Evolutionary conservation across 140 eudicot genomes (phyloP).

Genomic region (Ambrosia hybrid): DNA sequence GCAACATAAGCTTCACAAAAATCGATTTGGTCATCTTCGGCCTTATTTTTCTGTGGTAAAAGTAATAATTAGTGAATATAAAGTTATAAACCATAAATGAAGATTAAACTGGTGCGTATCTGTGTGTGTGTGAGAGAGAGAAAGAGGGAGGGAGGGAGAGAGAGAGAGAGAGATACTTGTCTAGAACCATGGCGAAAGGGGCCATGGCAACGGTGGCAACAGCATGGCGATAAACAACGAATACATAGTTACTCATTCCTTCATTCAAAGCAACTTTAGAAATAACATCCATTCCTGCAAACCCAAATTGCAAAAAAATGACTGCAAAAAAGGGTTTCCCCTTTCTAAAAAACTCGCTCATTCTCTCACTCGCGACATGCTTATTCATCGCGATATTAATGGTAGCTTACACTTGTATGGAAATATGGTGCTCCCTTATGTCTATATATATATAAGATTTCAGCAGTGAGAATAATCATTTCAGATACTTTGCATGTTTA

Average conservation of each 20-base stretch:
- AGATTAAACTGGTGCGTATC: background rate
- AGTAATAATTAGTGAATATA: no score
- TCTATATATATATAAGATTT: constrained; percentile 32
- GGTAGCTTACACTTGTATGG: constrained; percentile 23
- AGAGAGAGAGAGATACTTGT: constrained; percentile 50
- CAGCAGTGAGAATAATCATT: constrained; percentile 17
- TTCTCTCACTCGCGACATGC: constrained; percentile 31
- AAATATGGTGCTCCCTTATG: constrained; percentile 25
- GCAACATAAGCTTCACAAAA: constrained; percentile 57
- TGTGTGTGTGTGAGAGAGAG: no score
- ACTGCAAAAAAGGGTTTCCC: constrained; percentile 76
- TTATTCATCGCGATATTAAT: constrained; percentile 24
- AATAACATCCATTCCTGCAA: constrained; percentile 81
- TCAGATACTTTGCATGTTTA: no score
- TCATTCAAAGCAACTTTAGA: constrained; percentile 79
- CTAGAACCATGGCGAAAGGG: constrained; percentile 76
- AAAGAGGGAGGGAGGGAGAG: background rate
- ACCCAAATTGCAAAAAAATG: constrained; percentile 72
- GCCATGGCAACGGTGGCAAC: constrained; percentile 66
- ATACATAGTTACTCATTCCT: constrained; percentile 88
- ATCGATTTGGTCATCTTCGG: constrained; percentile 75
- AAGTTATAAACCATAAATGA: background rate
- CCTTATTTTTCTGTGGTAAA: constrained; percentile 60
- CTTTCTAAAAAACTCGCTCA: constrained; percentile 34
- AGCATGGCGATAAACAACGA: constrained; percentile 79